Conservation (phyloP, 257 asterid genomes). For the Verbascum thapsus region DNA sequence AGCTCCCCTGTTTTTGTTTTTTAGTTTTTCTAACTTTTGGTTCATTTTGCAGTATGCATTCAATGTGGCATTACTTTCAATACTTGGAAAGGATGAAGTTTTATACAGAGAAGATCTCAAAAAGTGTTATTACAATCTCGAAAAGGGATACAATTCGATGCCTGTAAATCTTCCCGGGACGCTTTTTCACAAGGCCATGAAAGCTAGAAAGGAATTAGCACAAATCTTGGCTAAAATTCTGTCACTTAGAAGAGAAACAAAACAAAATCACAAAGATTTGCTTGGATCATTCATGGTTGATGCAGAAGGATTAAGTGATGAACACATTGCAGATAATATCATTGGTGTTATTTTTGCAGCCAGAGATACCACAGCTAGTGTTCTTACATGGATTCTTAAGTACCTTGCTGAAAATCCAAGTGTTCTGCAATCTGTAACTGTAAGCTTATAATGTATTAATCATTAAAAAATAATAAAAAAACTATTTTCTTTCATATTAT, state of each 20-base stretch:
- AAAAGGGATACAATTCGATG: conserved; percentile 78
- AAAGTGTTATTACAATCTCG: conserved; percentile 68
- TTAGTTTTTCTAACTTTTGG: not conserved
- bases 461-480: no score
- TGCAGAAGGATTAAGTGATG: conserved; percentile 60
- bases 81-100: conserved; percentile 66
- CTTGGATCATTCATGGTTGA: conserved; percentile 74
- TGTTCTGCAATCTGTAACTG: conserved; percentile 73
- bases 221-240: conserved; percentile 57
- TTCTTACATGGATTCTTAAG: conserved; percentile 74
- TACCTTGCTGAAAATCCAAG: conserved; percentile 71
- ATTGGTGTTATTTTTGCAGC: conserved; percentile 82
- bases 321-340: conserved; percentile 71
- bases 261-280: conserved; percentile 48
- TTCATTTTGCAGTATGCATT: conserved; percentile 75
- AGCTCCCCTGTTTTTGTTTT: conserved; percentile 37
- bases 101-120: conserved; percentile 69
- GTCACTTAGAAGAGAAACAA: conserved; percentile 41
- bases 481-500: no score
- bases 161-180: conserved; percentile 72
- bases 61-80: conserved; percentile 77
- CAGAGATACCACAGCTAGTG: conserved; percentile 76
- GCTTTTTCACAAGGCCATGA: conserved; percentile 73
- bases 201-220: conserved; percentile 64
- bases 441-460: conserved; percentile 33